phyloP scores from a whole-genome alignment of 345 rosid genomes.

The Moricandia moricandioides region DNA sequence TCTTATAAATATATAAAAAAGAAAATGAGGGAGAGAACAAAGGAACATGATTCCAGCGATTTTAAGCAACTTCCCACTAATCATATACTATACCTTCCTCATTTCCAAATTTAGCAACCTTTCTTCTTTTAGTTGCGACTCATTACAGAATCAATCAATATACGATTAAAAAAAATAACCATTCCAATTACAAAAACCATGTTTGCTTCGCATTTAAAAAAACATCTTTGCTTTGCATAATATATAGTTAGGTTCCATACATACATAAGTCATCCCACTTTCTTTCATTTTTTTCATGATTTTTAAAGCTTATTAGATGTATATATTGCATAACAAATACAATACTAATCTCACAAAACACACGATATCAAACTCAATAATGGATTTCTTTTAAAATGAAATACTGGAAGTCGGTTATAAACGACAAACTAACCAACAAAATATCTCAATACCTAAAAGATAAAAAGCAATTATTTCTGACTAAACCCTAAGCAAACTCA shows the following conservation, averaged over 20 bases:
- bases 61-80: not conserved
- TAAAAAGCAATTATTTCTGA: not conserved
- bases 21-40: not conserved
- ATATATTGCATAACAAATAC: not conserved
- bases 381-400: not conserved
- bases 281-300: not conserved
- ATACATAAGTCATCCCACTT: not conserved
- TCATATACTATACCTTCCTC: not conserved
- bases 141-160: not conserved
- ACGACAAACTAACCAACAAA: constrained; percentile 6
- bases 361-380: not conserved
- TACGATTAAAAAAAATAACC: not conserved
- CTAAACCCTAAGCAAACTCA: not conserved
- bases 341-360: not conserved
- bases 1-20: not conserved
- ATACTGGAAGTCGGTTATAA: constrained; percentile 9
- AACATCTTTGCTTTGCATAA: not conserved
- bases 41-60: not conserved
- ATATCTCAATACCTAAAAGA: constrained; percentile 19
- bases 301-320: not conserved
- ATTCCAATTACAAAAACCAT: not conserved
- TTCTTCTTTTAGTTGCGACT: not conserved
- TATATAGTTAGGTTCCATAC: not conserved
- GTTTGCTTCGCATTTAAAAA: not conserved
- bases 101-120: not conserved